Evolutionary conservation across 192 early-diverging fungal species (phyloP).

Genomic region (Coemansia sp.): DNA sequence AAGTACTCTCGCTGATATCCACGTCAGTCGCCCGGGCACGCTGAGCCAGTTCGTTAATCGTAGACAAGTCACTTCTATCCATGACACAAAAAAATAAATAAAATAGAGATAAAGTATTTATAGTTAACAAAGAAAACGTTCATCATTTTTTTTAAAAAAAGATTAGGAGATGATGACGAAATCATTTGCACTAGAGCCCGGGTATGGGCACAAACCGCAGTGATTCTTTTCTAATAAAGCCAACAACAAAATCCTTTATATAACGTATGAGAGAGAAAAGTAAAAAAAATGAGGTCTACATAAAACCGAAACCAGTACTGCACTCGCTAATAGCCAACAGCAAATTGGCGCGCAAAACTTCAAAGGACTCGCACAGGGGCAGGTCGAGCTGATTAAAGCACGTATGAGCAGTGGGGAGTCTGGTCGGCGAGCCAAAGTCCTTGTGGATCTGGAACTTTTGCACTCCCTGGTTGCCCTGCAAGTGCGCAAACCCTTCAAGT

Average conservation of each 20-base stretch:
- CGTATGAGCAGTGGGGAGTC: conserved; percentile 97
- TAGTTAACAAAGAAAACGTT: no score
- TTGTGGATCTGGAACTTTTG: conserved; percentile 99
- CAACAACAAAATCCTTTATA: background rate
- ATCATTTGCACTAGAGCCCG: no score
- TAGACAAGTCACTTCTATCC: conserved; percentile 18
- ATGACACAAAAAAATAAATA: background rate
- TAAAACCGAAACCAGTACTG: conserved; percentile 90
- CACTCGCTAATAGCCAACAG: conserved; percentile 91
- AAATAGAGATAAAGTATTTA: background rate
- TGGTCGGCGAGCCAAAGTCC: conserved; percentile 82
- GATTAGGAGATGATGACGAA: no score
- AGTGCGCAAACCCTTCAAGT: conserved; percentile 89
- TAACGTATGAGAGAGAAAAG: background rate
- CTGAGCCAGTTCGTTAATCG: conserved; percentile 39
- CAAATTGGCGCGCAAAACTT: conserved; percentile 79
- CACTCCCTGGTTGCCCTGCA: conserved; percentile 92
- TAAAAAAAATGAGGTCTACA: conserved; percentile 53
- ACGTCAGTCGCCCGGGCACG: conserved; percentile 24
- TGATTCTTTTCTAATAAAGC: no score
- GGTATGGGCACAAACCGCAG: no score
- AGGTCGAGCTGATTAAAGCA: conserved; percentile 99
- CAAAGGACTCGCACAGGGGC: conserved; percentile 91
- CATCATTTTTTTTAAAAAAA: no score
- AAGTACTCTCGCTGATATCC: conserved; percentile 55